Percentiles rank a stretch among this genome's conserved stretches.
Conservation (phyloP, 306 rosid species). For the Castanea mollissima region DNA sequence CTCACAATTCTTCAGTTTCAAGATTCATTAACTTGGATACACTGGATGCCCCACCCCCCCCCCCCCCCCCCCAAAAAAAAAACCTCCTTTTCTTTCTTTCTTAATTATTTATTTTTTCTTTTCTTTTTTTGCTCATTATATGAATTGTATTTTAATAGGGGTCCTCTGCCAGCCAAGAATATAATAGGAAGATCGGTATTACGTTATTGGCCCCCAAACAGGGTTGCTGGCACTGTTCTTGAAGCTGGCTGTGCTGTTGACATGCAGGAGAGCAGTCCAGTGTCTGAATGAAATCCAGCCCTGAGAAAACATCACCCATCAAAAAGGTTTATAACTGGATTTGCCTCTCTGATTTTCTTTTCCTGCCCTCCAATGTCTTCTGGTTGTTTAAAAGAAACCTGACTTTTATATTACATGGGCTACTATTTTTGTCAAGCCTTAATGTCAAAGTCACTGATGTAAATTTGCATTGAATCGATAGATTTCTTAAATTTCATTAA, state of each 20-base stretch:
- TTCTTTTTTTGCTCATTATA: slow-evolving; percentile 14
- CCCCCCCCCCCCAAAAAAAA: too few relatives aligned
- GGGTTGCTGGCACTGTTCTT: slow-evolving; percentile 66
- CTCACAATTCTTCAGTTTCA: slow-evolving; percentile 8
- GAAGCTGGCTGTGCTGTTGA: slow-evolving; percentile 66
- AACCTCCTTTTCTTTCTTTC: not conserved
- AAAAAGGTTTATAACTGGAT: slow-evolving; percentile 6
- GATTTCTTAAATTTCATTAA: not conserved
- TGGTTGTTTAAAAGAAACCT: not conserved
- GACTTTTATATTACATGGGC: not conserved
- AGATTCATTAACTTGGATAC: not conserved
- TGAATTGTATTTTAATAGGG: slow-evolving; percentile 54
- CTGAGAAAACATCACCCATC: not conserved
- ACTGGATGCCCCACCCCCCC: not conserved
- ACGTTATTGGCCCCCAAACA: slow-evolving; percentile 94
- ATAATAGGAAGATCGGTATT: slow-evolving; percentile 88
- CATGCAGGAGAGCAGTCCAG: slow-evolving; percentile 40
- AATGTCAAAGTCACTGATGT: not conserved
- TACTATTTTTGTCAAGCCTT: slow-evolving; percentile 15
- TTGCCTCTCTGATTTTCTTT: not conserved
- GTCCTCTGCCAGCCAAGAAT: slow-evolving; percentile 90
- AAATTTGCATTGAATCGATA: not conserved
- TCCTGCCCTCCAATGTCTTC: not conserved
- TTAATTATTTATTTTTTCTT: too few relatives aligned
- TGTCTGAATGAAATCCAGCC: slow-evolving; percentile 31